Base-by-base conservation (phyloP, 805 yeast genomes). In the Metschnikowia colocasiae region DNA sequence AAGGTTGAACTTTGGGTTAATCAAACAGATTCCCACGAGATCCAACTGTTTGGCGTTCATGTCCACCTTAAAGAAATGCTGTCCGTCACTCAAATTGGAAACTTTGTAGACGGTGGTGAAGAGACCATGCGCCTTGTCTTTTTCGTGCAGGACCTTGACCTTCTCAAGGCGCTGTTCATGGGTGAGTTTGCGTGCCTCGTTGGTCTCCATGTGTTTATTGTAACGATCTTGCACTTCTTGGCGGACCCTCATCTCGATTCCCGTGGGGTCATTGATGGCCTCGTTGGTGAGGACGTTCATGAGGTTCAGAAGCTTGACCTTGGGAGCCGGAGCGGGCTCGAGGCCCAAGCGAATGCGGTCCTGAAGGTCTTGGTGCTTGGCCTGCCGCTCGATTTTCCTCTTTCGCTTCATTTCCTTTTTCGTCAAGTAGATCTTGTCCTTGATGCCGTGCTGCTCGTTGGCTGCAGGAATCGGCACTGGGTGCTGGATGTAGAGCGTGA, bases 261-360 rank as follows among this genome's bases (percentile, higher is more conserved):
- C 80, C 0, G 98, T 92, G 1, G 99, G 98, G 60, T 94, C 96
- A 49, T 78, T 74, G 40, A 91, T 85, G 6, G 94, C 88, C 48
- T 87, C 95, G 56, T 87, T 81, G 2, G 97, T 87, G 41, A 86
- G 69, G 0, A 89, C 96, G 56, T 78, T 85, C 90, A 89, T 87
- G 64, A 94, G 74, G 61, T 92, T 94, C 36, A 85, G 80, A 37
- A 89, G 70, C 58, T 85, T 87, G 22, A 94, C 85, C 63, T 92
- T 94, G 2, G 97, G 95, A 5, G 85, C 85, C 0, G 97, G 96
- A 4, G 95, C 85, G 0, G 95, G 85, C 40, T 85, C 87, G 16
- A 91, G 66, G 0, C 99, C 99, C 4, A 87, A 68, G 48, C 82
- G 78, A 20, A 91, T 83, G 39, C 85, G 71, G 55, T 88, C 92